Evolutionary conservation across 2,329 filamentous ascomycete genomes (phyloP).

Genomic region (Tothia fuscella): DNA sequence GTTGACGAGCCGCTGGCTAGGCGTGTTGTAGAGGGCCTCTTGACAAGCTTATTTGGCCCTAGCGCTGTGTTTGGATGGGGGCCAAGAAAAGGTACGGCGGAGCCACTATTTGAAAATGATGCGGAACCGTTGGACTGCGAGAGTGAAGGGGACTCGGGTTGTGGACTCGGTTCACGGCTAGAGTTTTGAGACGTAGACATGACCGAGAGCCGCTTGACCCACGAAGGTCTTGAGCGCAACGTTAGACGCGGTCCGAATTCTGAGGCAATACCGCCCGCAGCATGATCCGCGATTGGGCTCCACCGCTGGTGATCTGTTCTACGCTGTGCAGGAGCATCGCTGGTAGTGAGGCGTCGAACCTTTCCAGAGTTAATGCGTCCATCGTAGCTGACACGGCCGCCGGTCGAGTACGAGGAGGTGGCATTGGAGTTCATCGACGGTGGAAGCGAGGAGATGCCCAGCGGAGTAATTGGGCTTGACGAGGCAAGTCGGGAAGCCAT

Average conservation of each 20-base stretch:
- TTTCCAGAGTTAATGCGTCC: slow-evolving; percentile 7
- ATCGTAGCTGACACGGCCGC: slow-evolving; percentile 3
- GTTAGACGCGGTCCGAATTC: slow-evolving; percentile 10
- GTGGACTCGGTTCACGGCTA: slow-evolving; percentile 49
- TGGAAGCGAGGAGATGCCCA: neutral
- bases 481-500: slow-evolving; percentile 3
- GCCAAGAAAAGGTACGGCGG: slow-evolving; percentile 51
- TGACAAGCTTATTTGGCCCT: slow-evolving; percentile 65
- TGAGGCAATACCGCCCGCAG: slow-evolving; percentile 5
- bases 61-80: slow-evolving; percentile 26
- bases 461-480: slow-evolving; percentile 4
- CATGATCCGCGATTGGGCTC: slow-evolving; percentile 1
- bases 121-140: slow-evolving; percentile 49
- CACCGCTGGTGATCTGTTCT: slow-evolving; percentile 7
- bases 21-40: slow-evolving; percentile 51
- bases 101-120: slow-evolving; percentile 37
- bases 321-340: slow-evolving; percentile 7
- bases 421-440: neutral
- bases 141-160: slow-evolving; percentile 53
- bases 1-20: slow-evolving; percentile 32
- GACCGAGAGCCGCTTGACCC: slow-evolving; percentile 57
- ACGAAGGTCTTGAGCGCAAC: slow-evolving; percentile 38
- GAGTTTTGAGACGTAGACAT: slow-evolving; percentile 42
- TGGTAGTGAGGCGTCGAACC: slow-evolving; percentile 5
- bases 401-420: neutral